Evolutionary conservation across 2,329 filamentous ascomycete species (phyloP), one percentile per base, ranked within the genome.

Genomic region (Tolypocladium cylindrosporum): DNA sequence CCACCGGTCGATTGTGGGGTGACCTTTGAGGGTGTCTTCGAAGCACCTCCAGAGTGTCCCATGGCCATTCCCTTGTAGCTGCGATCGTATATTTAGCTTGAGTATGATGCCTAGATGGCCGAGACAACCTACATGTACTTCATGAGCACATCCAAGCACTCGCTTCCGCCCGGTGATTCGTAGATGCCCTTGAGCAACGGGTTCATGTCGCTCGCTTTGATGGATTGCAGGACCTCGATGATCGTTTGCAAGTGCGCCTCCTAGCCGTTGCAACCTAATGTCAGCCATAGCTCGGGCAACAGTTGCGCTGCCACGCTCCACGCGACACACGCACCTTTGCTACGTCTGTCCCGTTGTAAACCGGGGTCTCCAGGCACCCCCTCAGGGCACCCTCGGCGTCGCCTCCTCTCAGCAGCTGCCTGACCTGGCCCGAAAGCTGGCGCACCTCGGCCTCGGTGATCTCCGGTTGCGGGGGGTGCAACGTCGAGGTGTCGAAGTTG

Each of bases 121-220:
- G 39, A 8, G 21, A 45, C 13, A 42, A 79, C 88, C 68, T 84
- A 97, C 86, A 97, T 79, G 76, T 97, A 99, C 79, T 99, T 99
- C 90, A 96, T 96, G 72, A 99, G 77, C 55, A 93, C 91, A 73
- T 99, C 94, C 64, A 96, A 77, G 61, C 89, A 82, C 75, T 97
- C 94, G 61, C 84, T 85, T 36, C 94, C 94, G 61, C 89, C 89
- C 55, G 89, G 84, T 13, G 87, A 85, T 60, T 78, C 79, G 75
- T 94, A 91, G 68, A 97, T 88, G 59, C 86, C 84, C 74, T 87
- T 85, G 64, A 99, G 79, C 68, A 97, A 85, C 16, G 90, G 89
- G 62, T 87, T 91, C 90, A 97, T 97, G 66, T 99, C 94, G 66
- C 89, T 89, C 69, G 94, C 91, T 72, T 96, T 92, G 76, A 97